Percentiles rank a stretch among this genome's conserved stretches.
Evolutionary conservation across 805 yeast genomes (phyloP).

Genomic region (Hanseniaspora valbyensis): DNA sequence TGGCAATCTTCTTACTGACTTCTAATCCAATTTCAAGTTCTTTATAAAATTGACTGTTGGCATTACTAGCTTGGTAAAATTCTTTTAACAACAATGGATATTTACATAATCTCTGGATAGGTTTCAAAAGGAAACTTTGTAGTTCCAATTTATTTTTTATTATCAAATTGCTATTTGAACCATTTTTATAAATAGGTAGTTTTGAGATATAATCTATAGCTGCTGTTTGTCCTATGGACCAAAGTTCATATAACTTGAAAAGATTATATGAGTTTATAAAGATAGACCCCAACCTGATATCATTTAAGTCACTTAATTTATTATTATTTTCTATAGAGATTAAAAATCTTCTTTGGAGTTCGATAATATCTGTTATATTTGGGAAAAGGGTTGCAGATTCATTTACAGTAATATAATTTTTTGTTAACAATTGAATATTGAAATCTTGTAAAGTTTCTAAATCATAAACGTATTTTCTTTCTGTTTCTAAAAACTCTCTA

Average conservation of each 20-base stretch:
- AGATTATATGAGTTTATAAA: conserved; percentile 78
- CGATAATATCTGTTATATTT: conserved; percentile 68
- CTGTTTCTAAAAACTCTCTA: conserved; percentile 76
- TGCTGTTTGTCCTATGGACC: conserved; percentile 82
- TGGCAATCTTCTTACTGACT: conserved; percentile 73
- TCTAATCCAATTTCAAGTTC: conserved; percentile 63
- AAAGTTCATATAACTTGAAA: conserved; percentile 82
- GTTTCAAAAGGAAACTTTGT: conserved; percentile 81
- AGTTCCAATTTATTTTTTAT: conserved; percentile 81
- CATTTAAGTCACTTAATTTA: conserved; percentile 48
- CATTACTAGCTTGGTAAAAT: conserved; percentile 54
- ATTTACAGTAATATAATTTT: conserved; percentile 64
- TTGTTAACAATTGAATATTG: conserved; percentile 52
- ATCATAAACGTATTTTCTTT: conserved; percentile 86
- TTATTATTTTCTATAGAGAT: conserved; percentile 85
- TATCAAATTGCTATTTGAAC: conserved; percentile 37
- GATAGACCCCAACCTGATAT: conserved; percentile 79
- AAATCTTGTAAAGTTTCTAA: conserved; percentile 62
- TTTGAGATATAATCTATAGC: conserved; percentile 68
- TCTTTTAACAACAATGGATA: conserved; percentile 78
- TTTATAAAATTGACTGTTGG: conserved; percentile 41
- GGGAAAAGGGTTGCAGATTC: conserved; percentile 77
- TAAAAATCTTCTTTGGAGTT: conserved; percentile 81
- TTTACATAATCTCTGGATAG: conserved; percentile 91
- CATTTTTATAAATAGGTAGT: conserved; percentile 27